Conservation (phyloP, 2,329 filamentous ascomycete species). For the Colletotrichum endophyticum region DNA sequence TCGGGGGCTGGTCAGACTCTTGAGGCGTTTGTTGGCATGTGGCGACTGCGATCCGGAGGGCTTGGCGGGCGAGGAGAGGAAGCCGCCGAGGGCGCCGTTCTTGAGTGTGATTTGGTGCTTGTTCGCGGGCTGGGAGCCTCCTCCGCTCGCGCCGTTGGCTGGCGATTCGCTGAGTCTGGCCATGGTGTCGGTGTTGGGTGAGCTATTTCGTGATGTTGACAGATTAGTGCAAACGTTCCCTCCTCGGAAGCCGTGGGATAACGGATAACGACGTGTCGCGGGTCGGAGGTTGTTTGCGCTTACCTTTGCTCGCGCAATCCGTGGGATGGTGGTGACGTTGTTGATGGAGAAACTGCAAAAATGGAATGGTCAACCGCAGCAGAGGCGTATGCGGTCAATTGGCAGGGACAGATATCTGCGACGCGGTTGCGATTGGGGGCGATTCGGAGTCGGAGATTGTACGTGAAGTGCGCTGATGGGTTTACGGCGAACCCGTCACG, state of each 20-base stretch:
- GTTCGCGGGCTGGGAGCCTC: background rate
- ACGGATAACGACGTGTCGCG: background rate
- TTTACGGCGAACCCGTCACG: background rate
- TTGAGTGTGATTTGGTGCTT: background rate
- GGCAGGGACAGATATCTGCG: background rate
- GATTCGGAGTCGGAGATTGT: background rate
- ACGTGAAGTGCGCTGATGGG: background rate
- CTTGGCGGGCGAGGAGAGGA: constrained; percentile 5
- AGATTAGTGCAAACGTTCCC: background rate
- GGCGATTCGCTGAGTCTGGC: background rate
- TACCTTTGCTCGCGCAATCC: background rate
- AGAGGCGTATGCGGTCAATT: background rate
- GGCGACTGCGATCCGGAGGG: constrained; percentile 4
- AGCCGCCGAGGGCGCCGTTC: constrained; percentile 1
- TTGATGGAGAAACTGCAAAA: background rate
- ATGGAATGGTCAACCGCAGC: no score
- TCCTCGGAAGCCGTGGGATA: background rate
- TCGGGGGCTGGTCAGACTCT: background rate
- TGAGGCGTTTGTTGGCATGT: constrained; percentile 7
- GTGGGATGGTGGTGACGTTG: no score
- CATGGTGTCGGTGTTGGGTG: background rate
- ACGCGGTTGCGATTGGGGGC: background rate
- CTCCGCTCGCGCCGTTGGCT: background rate
- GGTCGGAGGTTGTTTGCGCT: background rate
- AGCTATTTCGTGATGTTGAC: background rate